Evolutionary conservation across 306 rosid genomes (phyloP).

Genomic region (Heteromeles arbutifolia): DNA sequence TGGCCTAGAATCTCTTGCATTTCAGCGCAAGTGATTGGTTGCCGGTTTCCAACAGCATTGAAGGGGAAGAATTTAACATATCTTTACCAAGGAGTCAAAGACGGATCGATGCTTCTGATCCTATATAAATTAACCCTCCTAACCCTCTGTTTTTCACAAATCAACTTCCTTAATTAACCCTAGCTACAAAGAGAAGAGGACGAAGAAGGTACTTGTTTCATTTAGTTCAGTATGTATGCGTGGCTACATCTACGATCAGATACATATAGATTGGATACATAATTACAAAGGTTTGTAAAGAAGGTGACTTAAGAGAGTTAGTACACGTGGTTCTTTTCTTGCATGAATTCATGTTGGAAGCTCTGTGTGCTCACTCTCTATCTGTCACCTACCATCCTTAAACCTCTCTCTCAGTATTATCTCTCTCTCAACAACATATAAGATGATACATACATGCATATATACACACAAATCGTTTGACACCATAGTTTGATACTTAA

Average conservation of each 20-base stretch:
- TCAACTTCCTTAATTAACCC: background rate
- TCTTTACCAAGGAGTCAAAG: background rate
- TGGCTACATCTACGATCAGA: too few relatives aligned
- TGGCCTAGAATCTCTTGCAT: background rate
- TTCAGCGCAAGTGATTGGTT: background rate
- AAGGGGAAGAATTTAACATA: background rate
- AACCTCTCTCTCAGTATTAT: background rate
- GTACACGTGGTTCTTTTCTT: conserved; percentile 32
- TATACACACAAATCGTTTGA: too few relatives aligned
- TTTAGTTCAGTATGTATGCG: too few relatives aligned
- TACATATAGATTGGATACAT: too few relatives aligned
- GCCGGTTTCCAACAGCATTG: background rate
- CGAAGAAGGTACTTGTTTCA: too few relatives aligned
- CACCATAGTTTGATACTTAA: too few relatives aligned
- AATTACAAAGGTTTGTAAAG: conserved; percentile 7
- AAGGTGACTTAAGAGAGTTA: conserved; percentile 55
- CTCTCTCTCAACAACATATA: too few relatives aligned
- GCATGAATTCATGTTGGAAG: conserved; percentile 35
- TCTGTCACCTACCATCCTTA: conserved; percentile 25
- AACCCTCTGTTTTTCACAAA: background rate
- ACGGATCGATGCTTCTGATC: background rate
- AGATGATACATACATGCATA: too few relatives aligned
- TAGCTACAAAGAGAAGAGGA: background rate
- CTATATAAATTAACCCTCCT: background rate
- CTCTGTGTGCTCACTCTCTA: conserved; percentile 37